A percentile compares a stretch with the other conserved stretches of the same genome.
These are phyloP conservation scores for Flammula alnicola DNA, from an alignment of 1,284 basidiomycete genomes.

Conservation along the genomic window DNA sequence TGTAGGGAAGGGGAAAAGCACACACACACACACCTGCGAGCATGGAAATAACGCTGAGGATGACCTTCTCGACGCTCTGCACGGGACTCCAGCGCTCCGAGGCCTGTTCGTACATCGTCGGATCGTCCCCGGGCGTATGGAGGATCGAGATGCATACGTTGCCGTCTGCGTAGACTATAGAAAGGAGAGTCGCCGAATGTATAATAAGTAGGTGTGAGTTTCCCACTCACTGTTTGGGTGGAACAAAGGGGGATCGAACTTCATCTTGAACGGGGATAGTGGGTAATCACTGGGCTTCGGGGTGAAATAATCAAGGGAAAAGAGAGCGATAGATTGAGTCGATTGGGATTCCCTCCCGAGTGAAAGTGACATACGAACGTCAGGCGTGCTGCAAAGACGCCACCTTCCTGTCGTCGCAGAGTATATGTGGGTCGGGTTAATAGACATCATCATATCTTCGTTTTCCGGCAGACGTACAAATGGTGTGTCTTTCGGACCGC, in stretches of 20 bases:
- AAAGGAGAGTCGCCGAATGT: not conserved
- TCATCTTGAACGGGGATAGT: constrained; percentile 97
- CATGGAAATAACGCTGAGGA: constrained; percentile 97
- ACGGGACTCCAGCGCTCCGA: constrained; percentile 99
- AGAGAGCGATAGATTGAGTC: not conserved
- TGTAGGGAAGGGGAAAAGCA: not conserved
- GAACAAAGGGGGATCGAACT: constrained; percentile 94
- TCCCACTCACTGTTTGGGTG: constrained; percentile 89
- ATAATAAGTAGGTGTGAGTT: not conserved
- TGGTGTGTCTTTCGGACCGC: constrained; percentile 96
- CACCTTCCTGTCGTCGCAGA: constrained; percentile 76
- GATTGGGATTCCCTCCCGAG: constrained; percentile 1
- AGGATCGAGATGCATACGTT: constrained; percentile 98
- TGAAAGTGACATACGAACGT: constrained; percentile 74
- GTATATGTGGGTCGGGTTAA: not conserved
- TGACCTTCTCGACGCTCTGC: constrained; percentile 95
- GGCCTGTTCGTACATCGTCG: constrained; percentile 89
- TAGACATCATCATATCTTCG: not conserved
- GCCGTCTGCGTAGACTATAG: constrained; percentile 88
- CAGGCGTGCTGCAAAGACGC: constrained; percentile 92
- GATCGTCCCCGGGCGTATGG: constrained; percentile 96
- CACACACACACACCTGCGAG: constrained; percentile 82
- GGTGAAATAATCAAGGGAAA: not conserved
- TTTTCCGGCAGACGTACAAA: constrained; percentile 64
- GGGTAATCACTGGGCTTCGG: constrained; percentile 90